phyloP scores from a whole-genome alignment of 805 yeast genomes.

The Saccharomycopsis olivae region DNA sequence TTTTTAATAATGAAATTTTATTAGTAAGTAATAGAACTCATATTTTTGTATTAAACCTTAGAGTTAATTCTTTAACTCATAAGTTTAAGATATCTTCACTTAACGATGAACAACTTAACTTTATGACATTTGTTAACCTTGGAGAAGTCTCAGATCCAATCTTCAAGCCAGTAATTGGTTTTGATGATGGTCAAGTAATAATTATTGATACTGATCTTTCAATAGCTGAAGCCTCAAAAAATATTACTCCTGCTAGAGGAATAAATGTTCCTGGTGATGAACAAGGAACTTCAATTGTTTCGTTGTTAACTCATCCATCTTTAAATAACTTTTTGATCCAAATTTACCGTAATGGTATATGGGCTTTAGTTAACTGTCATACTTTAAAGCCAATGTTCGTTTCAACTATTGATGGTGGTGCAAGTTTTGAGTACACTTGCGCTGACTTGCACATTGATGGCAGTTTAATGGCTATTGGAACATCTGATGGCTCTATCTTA shows the following conservation, averaged over 20 bases:
- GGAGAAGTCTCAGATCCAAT: conserved; percentile 10
- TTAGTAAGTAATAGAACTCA: conserved; percentile 9
- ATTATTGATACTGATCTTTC: conserved; percentile 16
- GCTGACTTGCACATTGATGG: conserved; percentile 38
- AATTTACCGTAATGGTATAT: conserved; percentile 15
- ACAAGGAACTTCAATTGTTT: conserved; percentile 13
- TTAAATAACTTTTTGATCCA: conserved; percentile 17
- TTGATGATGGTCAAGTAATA: conserved; percentile 13
- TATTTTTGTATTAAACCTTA: conserved; percentile 12
- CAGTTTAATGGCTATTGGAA: conserved; percentile 32
- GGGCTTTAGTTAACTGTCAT: conserved; percentile 12
- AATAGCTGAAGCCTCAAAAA: neutral
- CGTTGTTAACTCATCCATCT: conserved; percentile 16
- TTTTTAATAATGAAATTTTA: conserved; percentile 12
- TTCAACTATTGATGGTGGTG: conserved; percentile 11
- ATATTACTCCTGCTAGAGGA: neutral
- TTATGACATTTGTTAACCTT: conserved; percentile 11
- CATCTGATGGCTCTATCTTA: conserved; percentile 24
- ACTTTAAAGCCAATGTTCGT: conserved; percentile 13
- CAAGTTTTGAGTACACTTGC: conserved; percentile 18
- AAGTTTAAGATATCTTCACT: conserved; percentile 6
- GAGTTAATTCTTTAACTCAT: conserved; percentile 7
- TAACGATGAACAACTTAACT: neutral
- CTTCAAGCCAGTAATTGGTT: conserved; percentile 14
- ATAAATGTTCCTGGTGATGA: conserved; percentile 8